Base-by-base conservation (phyloP, 768 basidiomycete species). In the Collybia sp. region DNA sequence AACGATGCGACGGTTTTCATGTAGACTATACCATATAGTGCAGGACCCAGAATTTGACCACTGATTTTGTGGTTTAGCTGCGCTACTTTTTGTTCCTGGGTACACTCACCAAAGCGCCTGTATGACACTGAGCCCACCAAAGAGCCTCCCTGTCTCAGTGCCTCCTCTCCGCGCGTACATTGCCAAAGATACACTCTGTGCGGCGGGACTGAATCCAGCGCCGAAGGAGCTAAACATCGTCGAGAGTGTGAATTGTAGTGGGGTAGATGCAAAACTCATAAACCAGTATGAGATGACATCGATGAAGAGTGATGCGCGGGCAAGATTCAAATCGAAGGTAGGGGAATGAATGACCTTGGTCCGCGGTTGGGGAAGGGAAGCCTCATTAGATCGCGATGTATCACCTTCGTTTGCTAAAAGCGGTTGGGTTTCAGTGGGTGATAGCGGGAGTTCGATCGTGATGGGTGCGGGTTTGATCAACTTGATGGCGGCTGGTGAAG, bases 51-150 rank as follows among this genome's bases (percentile, higher is more conserved):
- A 13, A 93, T 78, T 48, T 82, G 79, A 19, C 78, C 67, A 58
- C 84, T 87, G 58, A 49, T 46, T 6, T n/a, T 16, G 30, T 37
- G 37, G 40, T 46, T 31, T 32, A 47, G 16, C 43, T 43, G 46
- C 37, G 15, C 37, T 10, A 16, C 17, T 32, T 6, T 41, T 12
- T 12, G 15, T 15, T n/a, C 31, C 11, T n/a, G 31, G 31, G n/a
- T 36, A 25, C 12, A 63, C 66, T 12, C 49, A 84, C 80, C 81
- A 72, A 9, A 91, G 57, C 5, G 85, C 80, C 50, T 86, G 79
- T 3, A 91, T 53, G 20, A 93, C 86, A 46, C 83, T 82, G 47
- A 93, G 53, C 3, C 82, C 90, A 11, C 90, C 93, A 56, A 93
- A 93, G 13, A 96, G 69, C 54, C 70, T 73, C 2, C 91, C 93